Evolutionary conservation across 495 filamentous ascomycete species (phyloP).

Genomic region (Podospora anserina): DNA sequence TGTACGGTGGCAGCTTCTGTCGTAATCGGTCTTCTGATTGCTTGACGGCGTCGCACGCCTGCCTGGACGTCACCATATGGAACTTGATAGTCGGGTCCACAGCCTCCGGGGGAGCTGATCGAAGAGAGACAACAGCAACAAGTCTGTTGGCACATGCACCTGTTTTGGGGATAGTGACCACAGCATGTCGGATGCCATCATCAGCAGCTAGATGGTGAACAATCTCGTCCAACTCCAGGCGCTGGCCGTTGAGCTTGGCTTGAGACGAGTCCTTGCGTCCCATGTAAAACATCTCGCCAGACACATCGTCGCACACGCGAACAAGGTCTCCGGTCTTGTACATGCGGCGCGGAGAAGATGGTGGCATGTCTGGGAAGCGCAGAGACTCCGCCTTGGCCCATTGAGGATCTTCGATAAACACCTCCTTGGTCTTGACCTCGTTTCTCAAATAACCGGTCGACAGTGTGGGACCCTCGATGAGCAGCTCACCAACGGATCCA

Average conservation of each 20-base stretch:
- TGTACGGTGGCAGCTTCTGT: slow-evolving; percentile 41
- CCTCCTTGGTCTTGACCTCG: slow-evolving; percentile 19
- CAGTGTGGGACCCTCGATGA: slow-evolving; percentile 44
- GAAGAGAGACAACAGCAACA: slow-evolving; percentile 22
- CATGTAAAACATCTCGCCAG: slow-evolving; percentile 52
- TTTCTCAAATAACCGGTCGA: slow-evolving; percentile 25
- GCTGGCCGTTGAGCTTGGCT: slow-evolving; percentile 40
- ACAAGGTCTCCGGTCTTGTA: slow-evolving; percentile 62
- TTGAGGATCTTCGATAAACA: slow-evolving; percentile 24
- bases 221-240: slow-evolving; percentile 48
- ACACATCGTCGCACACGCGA: slow-evolving; percentile 44
- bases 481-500: slow-evolving; percentile 49
- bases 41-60: slow-evolving; percentile 15
- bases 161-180: slow-evolving; percentile 18
- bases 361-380: slow-evolving; percentile 15
- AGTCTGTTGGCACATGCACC: slow-evolving; percentile 24
- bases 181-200: slow-evolving; percentile 20
- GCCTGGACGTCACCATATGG: slow-evolving; percentile 11
- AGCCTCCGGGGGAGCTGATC: neutral
- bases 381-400: slow-evolving; percentile 31
- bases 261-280: slow-evolving; percentile 34
- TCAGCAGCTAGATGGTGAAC: slow-evolving; percentile 42
- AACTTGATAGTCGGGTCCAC: neutral
- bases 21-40: slow-evolving; percentile 30
- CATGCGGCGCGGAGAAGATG: slow-evolving; percentile 24